A percentile compares a stretch with the other conserved stretches of the same genome.
phyloP scores from a whole-genome alignment of 208 protist species.

The Leishmania amazonensis region DNA sequence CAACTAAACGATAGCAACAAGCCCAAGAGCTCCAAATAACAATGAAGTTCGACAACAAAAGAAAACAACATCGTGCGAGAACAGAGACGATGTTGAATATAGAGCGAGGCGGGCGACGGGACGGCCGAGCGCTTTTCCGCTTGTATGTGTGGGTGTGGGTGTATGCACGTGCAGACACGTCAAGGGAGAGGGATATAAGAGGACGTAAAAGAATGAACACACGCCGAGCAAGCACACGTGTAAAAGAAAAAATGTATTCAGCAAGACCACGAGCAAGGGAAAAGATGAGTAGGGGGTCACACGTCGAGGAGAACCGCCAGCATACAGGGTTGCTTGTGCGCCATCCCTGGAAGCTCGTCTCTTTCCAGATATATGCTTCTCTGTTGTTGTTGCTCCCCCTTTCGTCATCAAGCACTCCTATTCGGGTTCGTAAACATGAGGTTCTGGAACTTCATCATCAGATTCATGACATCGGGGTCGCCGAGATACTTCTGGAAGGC shows the following conservation, averaged over 20 bases:
- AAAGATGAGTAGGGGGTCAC: not conserved
- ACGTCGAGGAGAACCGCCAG: not conserved
- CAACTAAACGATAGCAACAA: constrained; percentile 12
- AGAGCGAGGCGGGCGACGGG: not conserved
- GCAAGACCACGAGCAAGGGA: not conserved
- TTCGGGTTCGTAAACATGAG: constrained; percentile 48
- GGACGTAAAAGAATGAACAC: not conserved
- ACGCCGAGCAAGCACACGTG: not conserved
- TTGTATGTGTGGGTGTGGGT: no score
- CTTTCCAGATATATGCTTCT: not conserved
- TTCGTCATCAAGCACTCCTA: constrained; percentile 4
- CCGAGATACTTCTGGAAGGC: constrained; percentile 92
- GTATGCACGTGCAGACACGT: not conserved
- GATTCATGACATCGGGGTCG: constrained; percentile 90
- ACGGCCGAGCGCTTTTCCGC: not conserved
- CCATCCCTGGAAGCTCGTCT: not conserved
- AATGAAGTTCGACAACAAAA: not conserved
- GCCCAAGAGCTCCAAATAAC: not conserved
- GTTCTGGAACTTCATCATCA: constrained; percentile 88
- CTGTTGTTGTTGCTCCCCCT: not conserved
- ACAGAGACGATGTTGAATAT: not conserved
- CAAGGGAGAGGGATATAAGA: not conserved
- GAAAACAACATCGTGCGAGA: not conserved
- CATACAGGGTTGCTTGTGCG: not conserved
- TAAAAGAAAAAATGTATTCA: no score